Percentiles rank a stretch among this genome's conserved stretches.
phyloP scores from a whole-genome alignment of 345 rosid species.

The Diplotaxis tenuifolia region DNA sequence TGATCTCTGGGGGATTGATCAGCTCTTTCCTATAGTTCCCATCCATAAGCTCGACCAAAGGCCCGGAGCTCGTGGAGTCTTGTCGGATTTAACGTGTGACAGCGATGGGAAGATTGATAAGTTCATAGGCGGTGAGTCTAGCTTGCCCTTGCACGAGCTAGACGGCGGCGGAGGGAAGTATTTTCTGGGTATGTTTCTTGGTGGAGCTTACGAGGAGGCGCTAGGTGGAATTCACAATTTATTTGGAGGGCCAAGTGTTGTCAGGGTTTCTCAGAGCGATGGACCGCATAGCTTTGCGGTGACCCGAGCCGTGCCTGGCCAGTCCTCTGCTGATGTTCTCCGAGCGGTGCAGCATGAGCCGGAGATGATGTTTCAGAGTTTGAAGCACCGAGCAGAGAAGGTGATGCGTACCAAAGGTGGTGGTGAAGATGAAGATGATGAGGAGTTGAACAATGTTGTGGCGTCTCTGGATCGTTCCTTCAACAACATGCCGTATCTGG shows the following conservation, averaged over 20 bases:
- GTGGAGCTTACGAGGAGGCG: slow-evolving; percentile 99
- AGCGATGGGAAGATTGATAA: slow-evolving; percentile 89
- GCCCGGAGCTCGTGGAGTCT: slow-evolving; percentile 66
- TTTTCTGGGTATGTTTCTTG: slow-evolving; percentile 94
- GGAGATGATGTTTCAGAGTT: slow-evolving; percentile 87
- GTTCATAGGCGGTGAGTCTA: slow-evolving; percentile 86
- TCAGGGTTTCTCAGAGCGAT: slow-evolving; percentile 81
- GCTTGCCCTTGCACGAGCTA: slow-evolving; percentile 87
- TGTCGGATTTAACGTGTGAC: slow-evolving; percentile 90
- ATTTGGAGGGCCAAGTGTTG: slow-evolving; percentile 91
- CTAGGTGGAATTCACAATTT: slow-evolving; percentile 95
- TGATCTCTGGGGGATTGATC: slow-evolving; percentile 95
- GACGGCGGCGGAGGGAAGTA: slow-evolving; percentile 47
- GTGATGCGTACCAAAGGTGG: slow-evolving; percentile 29
- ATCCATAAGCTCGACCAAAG: slow-evolving; percentile 75
- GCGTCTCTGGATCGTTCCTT: slow-evolving; percentile 65
- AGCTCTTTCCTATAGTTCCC: slow-evolving; percentile 86
- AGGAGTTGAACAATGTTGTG: slow-evolving; percentile 43
- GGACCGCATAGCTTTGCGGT: slow-evolving; percentile 93
- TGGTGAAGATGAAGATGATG: slow-evolving; percentile 11
- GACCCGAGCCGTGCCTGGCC: slow-evolving; percentile 79
- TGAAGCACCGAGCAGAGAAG: slow-evolving; percentile 85
- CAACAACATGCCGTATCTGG: slow-evolving; percentile 88
- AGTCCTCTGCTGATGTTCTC: slow-evolving; percentile 85
- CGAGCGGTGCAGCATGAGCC: slow-evolving; percentile 97